Evolutionary conservation across 441 rosid species (phyloP), one percentile per base, ranked within the genome.

Genomic region (Geranium incanum): DNA sequence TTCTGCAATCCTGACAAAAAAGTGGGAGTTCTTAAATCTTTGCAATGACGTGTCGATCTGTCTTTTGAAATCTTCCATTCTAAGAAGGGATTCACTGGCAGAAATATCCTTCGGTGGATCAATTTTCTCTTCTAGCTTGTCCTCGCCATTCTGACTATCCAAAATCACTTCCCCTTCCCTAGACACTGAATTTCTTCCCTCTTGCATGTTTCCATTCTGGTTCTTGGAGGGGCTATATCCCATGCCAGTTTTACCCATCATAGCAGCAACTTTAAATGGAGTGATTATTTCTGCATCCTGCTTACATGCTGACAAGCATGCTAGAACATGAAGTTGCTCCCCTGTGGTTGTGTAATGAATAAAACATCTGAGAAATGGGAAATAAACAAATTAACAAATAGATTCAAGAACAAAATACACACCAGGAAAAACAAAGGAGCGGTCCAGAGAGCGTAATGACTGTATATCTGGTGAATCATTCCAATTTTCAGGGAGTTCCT

Each of bases 251-350:
- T 86, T 89, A 78, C 86, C 80, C 95, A 95, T 89, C n/a, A 89
- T 87, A n/a, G 94, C 98, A 83, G 99, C 99, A 77, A 92, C 95
- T 79, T 89, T 92, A 82, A 92, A 90, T 43, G 98, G 99, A 65
- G 99, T 90, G 68, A 95, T 90, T 75, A 89, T 83, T 86, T 89
- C 97, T 60, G 84, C 74, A 69, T 92, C 96, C 80, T 83, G 89
- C 84, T 89, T 88, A 77, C 71, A 80, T 0, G 90, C 90, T 63
- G 95, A 87, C 83, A 95, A 84, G 82, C 98, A 92, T 70, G 96
- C 99, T 72, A 92, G 74, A 66, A 95, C 79, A 70, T 88, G 97
- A 77, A 91, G 79, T 79, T 92, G 92, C 77, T 95, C 99, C 71
- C 99, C 99, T 92, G 80, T 55, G 83, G 78, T 70, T 71, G 68